Conservation (phyloP, 2,329 filamentous ascomycete species). For the Arthrinium phaeospermum region DNA sequence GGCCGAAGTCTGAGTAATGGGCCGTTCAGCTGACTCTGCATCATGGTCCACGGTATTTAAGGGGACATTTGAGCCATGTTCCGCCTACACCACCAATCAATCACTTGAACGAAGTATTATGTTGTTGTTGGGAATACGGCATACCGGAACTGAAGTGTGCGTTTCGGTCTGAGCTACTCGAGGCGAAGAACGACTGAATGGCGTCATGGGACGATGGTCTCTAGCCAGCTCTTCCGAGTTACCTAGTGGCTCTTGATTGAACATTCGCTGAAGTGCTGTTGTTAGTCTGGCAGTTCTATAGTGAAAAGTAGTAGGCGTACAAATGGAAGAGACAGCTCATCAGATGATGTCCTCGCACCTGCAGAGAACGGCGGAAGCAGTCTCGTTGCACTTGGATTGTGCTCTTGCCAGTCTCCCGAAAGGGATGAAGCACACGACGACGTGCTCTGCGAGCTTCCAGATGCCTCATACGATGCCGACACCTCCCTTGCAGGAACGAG, state of each 20-base stretch:
- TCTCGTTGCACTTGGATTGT: slow-evolving; percentile 24
- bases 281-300: slow-evolving; percentile 22
- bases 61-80: background rate
- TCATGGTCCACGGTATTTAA: background rate
- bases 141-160: slow-evolving; percentile 26
- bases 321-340: slow-evolving; percentile 36
- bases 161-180: slow-evolving; percentile 25
- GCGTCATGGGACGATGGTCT: slow-evolving; percentile 32
- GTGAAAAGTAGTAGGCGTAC: slow-evolving; percentile 27
- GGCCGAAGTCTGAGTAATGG: slow-evolving; percentile 28
- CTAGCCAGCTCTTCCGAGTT: slow-evolving; percentile 9
- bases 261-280: slow-evolving; percentile 4
- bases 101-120: slow-evolving; percentile 29
- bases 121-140: slow-evolving; percentile 18
- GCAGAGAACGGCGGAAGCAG: slow-evolving; percentile 38
- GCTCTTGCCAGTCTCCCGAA: background rate
- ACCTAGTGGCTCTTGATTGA: background rate
- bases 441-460: slow-evolving; percentile 5
- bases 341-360: slow-evolving; percentile 34
- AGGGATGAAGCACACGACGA: background rate
- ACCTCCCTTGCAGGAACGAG: background rate
- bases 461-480: slow-evolving; percentile 4
- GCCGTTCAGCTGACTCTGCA: slow-evolving; percentile 33
- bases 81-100: slow-evolving; percentile 26
- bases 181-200: slow-evolving; percentile 33